phyloP scores from a whole-genome alignment of 164 flowering plant species.

The Vitis rotundifolia region DNA sequence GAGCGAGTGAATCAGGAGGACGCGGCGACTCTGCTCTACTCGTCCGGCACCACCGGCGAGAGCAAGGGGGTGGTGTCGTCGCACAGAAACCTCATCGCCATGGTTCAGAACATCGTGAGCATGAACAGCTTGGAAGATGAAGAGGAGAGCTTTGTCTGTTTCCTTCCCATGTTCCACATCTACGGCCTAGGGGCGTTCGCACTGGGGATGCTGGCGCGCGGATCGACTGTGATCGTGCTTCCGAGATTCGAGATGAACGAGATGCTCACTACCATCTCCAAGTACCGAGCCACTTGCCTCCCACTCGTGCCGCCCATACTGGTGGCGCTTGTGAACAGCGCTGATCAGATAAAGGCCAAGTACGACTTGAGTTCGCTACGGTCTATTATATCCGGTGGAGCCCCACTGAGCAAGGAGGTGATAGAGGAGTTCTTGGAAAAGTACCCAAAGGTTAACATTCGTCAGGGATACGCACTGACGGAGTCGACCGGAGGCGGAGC shows the following conservation, averaged over 20 bases:
- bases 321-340: conserved; percentile 47
- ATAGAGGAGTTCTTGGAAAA: conserved; percentile 64
- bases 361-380: conserved; percentile 57
- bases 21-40: conserved; percentile 81
- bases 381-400: conserved; percentile 68
- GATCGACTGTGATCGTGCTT: conserved; percentile 56
- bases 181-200: conserved; percentile 77
- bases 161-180: conserved; percentile 94
- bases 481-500: conserved; percentile 84
- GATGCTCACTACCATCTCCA: conserved; percentile 47
- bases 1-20: conserved; percentile 67
- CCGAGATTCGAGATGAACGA: conserved; percentile 59
- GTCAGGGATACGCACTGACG: conserved; percentile 90
- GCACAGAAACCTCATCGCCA: conserved; percentile 70
- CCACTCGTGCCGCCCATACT: conserved; percentile 72
- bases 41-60: conserved; percentile 93
- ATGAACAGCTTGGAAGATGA: conserved; percentile 39
- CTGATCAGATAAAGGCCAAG: conserved; percentile 34
- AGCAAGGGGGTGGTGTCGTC: conserved; percentile 89
- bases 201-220: conserved; percentile 50
- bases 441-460: conserved; percentile 69
- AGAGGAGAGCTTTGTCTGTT: conserved; percentile 55
- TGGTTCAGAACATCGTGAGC: conserved; percentile 48
- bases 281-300: conserved; percentile 44
- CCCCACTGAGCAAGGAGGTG: conserved; percentile 85